Evolutionary conservation across 2,329 filamentous ascomycete genomes (phyloP), one percentile per base, ranked within the genome.

Genomic region (Cryphonectria carpinicola): DNA sequence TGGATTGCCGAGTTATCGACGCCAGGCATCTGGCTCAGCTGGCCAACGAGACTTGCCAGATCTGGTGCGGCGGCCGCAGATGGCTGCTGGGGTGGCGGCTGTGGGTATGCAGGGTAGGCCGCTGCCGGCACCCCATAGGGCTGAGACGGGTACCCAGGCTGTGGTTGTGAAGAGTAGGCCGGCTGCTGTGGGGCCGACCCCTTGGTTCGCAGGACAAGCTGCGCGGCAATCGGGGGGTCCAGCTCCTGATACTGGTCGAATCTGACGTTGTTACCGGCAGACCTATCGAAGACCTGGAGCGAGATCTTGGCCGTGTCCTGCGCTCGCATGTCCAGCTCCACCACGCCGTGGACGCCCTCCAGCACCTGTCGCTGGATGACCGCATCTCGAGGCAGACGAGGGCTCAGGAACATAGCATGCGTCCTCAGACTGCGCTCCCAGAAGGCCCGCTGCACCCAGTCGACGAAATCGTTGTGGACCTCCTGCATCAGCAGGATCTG

Each of bases 191-290:
- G 63, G 62, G 64, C 71, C 8, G 71, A 67, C 14, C 83, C 81
- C 79, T 93, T 95, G 66, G 91, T 88, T 71, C 93, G 89, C 58
- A 91, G 80, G 70, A 97, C 92, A 22, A 98, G 88, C 75, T 97
- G 93, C 22, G 92, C 93, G 4, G 93, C 94, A 62, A 94, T 90
- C 7, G 84, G 81, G 0, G 94, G 92, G 49, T 97, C 92, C 2
- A 98, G 86, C 75, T 95, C 90, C 70, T 92, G 88, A 79, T 98
- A 98, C 78, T 97, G 92, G 76, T 97, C 93, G 78, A 93, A 98
- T 60, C 90, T 89, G 71, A 97, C 90, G 74, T 93, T 94, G 75
- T 88, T 88, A n/a, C 93, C 93, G 13, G 85, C 87, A 56, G 89
- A 91, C 37, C 94, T 91, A 80, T 97, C 92, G 77, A 98, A 98